Base-by-base conservation (phyloP, 768 basidiomycete genomes). In the Amanita jacksonii region DNA sequence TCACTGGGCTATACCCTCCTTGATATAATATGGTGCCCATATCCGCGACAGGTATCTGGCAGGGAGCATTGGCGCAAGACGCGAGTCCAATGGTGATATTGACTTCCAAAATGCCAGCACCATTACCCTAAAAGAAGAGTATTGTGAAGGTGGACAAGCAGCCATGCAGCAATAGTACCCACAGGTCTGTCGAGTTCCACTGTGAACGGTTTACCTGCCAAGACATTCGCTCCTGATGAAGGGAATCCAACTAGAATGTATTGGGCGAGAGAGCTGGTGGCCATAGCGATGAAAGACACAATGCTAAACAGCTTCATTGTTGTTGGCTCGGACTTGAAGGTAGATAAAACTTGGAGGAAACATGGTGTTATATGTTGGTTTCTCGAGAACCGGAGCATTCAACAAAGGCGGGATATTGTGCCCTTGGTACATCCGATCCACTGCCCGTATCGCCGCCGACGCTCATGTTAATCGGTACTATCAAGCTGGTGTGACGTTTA, bases 21-120 rank as follows among this genome's bases (percentile, higher is more conserved):
- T 62, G 65, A 51, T 63, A 73, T 38, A 74, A 49, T 35, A 74
- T 53, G 5, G 41, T 52, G 16, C 72, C 73, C 47, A 73, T 45
- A 43, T 54, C 34, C 7, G 43, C 45, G 18, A 37, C 43, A n/a
- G 62, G 53, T 4, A 52, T 37, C 15, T 50, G 24, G 45, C 55
- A 45, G 48, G 49, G 47, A 3, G 52, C 50, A 24, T 51, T 48
- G 18, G 52, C 31, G 52, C 72, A 74, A 28, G 63, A 62, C 35
- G 61, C 55, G 43, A 74, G 48, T 9, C 65, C 66, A 41, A 74
- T 66, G 18, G 62, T 64, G 28, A 74, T 51, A 15, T 67, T 70
- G 3, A 70, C 65, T 48, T 73, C 69, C 38, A 54, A 60, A n/a
- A 64, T 65, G 4, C 66, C 65, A 32, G 67, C 52, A 15, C 67